Evolutionary conservation across 2,329 filamentous ascomycete species (phyloP).

Genomic region (Alternaria gaisen): DNA sequence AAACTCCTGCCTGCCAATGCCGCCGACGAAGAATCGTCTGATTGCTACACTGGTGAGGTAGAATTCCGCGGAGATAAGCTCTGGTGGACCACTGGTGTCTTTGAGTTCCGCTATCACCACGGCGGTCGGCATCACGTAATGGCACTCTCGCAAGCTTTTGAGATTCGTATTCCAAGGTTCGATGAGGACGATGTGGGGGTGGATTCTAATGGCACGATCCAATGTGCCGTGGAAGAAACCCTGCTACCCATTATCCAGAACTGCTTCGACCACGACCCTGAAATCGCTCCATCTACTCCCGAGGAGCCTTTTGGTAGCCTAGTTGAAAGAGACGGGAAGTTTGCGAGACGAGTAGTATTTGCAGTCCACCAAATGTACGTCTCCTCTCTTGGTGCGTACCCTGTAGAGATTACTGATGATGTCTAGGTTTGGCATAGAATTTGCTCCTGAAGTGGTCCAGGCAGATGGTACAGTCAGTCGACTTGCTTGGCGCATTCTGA

Average conservation of each 20-base stretch:
- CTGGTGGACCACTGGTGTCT: slow-evolving; percentile 96
- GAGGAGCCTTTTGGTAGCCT: slow-evolving; percentile 86
- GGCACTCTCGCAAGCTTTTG: slow-evolving; percentile 92
- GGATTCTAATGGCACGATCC: slow-evolving; percentile 68
- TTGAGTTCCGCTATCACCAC: slow-evolving; percentile 97
- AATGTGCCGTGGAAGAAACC: slow-evolving; percentile 75
- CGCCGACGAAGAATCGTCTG: slow-evolving; percentile 60
- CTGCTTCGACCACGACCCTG: slow-evolving; percentile 89
- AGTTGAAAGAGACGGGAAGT: slow-evolving; percentile 88
- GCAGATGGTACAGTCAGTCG: slow-evolving; percentile 92
- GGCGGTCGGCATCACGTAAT: slow-evolving; percentile 91
- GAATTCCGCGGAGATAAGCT: slow-evolving; percentile 91
- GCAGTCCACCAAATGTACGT: slow-evolving; percentile 89
- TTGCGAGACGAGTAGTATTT: slow-evolving; percentile 88
- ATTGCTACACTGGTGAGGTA: slow-evolving; percentile 80
- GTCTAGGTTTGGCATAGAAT: slow-evolving; percentile 83
- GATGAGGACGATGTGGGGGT: slow-evolving; percentile 74
- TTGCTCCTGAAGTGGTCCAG: slow-evolving; percentile 89
- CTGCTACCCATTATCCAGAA: slow-evolving; percentile 86
- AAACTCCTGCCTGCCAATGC: slow-evolving; percentile 60
- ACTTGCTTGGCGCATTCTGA: slow-evolving; percentile 92
- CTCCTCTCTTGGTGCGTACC: neutral
- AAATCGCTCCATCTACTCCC: slow-evolving; percentile 82
- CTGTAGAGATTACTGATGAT: neutral
- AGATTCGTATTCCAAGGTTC: slow-evolving; percentile 83